Percentiles rank a stretch among this genome's conserved stretches.
Evolutionary conservation across 2,329 filamentous ascomycete species (phyloP).

Genomic region (Teratosphaeria destructans): DNA sequence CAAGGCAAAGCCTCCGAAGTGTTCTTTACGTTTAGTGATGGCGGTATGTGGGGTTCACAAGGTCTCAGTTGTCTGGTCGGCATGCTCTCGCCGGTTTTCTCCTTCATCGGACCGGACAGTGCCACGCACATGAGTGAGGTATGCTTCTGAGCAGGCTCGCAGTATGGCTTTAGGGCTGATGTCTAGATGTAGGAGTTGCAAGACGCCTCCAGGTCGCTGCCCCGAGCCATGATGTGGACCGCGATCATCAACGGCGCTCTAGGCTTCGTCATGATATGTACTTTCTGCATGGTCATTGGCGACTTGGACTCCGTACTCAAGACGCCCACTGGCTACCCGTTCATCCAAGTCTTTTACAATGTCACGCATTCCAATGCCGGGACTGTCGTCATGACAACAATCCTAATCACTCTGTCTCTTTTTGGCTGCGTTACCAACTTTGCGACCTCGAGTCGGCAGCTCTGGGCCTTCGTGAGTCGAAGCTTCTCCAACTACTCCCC

Average conservation of each 20-base stretch:
- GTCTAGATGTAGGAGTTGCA: conserved; percentile 13
- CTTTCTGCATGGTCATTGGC: conserved; percentile 26
- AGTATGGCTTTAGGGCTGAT: not conserved
- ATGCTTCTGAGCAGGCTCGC: not conserved
- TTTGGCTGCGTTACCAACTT: conserved; percentile 25
- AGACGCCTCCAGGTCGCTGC: conserved; percentile 15
- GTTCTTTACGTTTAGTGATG: conserved; percentile 36
- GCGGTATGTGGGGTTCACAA: conserved; percentile 34
- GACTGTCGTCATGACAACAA: conserved; percentile 23
- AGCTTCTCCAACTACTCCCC: not conserved
- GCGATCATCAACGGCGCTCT: conserved; percentile 12
- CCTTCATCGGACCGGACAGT: conserved; percentile 16
- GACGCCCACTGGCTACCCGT: conserved; percentile 20
- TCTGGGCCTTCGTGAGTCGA: conserved; percentile 26
- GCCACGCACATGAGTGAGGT: conserved; percentile 15
- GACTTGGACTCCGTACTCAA: conserved; percentile 19
- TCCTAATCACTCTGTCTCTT: conserved; percentile 24
- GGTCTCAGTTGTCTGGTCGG: conserved; percentile 37
- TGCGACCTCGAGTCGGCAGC: conserved; percentile 29
- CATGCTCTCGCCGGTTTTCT: conserved; percentile 15
- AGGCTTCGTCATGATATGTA: conserved; percentile 18
- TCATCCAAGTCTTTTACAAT: conserved; percentile 27
- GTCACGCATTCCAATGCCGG: conserved; percentile 23
- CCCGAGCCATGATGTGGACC: conserved; percentile 14
- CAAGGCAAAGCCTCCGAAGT: not conserved